Evolutionary conservation across 345 rosid genomes (phyloP), one percentile per base, ranked within the genome.

Genomic region (thale cress (Arabidopsis thaliana)): DNA sequence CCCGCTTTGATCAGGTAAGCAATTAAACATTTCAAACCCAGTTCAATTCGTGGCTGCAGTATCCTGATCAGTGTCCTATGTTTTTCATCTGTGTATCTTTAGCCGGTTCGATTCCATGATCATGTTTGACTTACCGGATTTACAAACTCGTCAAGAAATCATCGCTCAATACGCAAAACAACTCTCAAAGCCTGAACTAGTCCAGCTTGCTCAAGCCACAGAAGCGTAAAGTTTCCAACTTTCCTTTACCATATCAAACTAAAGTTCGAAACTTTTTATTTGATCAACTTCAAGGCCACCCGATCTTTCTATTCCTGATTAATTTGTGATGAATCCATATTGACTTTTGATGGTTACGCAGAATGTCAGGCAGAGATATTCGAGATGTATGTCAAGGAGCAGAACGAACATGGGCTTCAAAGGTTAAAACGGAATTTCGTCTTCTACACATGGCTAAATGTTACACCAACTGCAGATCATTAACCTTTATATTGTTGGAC

Each of bases 41-140:
- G 11, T 56, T 66, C 8, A 4, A 57, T 25, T 9, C 1, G 33
- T 3, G 30, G 37, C 37, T 72, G 33, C 28, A 62, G 28, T 68
- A 48, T 34, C 68, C 16, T 72, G 45, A 77, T 52, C 48, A 37
- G 72, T 64, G 61, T 38, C 69, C 60, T 68, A 7, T n/a, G 63
- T 37, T 44, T 44, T 56, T 36, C 4, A 53, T 20, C 50, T n/a
- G 65, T 20, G 7, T 69, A 52, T 60, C 32, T 41, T 10, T 80
- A 90, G 99, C 75, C 99, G 99, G 32, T 95, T 95, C 62, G 97
- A 93, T 81, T 86, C 91, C n/a, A 87, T 90, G 85, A 88, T 95
- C 53, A 64, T 78, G 70, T 95, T 93, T 41, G 88, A 78, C 53
- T 86, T 90, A 22, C 99, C 99, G 3, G 94, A 95, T 75, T 67